phyloP scores from a whole-genome alignment of 1,284 basidiomycete species.

The Trametes pubescens region DNA sequence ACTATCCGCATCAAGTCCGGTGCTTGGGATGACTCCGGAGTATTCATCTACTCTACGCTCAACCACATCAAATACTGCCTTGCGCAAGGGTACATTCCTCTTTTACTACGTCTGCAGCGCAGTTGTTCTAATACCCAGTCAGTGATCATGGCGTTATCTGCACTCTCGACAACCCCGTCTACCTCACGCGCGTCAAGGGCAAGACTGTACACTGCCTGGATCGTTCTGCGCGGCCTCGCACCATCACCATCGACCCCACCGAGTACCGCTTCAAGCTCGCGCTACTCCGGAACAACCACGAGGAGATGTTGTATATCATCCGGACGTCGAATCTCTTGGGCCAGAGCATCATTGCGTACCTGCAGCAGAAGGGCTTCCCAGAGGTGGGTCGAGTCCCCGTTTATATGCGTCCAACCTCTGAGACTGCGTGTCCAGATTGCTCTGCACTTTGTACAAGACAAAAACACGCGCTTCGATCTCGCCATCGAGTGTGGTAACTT shows the following conservation, averaged over 20 bases:
- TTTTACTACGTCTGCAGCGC: no score
- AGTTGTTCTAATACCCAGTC: background rate
- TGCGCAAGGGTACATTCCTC: constrained; percentile 79
- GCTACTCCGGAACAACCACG: constrained; percentile 93
- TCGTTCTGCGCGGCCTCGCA: constrained; percentile 92
- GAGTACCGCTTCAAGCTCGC: constrained; percentile 99
- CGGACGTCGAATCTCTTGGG: constrained; percentile 95
- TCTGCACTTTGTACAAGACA: constrained; percentile 98
- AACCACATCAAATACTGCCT: constrained; percentile 99
- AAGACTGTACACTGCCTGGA: constrained; percentile 96
- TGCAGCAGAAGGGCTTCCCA: constrained; percentile 99
- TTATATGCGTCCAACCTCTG: background rate
- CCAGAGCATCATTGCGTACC: constrained; percentile 97
- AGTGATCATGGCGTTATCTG: constrained; percentile 99
- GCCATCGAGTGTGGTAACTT: constrained; percentile 99
- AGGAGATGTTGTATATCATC: constrained; percentile 98
- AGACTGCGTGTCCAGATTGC: constrained; percentile 76
- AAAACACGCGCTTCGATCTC: constrained; percentile 96
- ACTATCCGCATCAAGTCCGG: constrained; percentile 99
- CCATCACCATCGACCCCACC: constrained; percentile 97
- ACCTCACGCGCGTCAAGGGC: constrained; percentile 96
- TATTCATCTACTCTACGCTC: constrained; percentile 97
- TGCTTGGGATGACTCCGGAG: constrained; percentile 97
- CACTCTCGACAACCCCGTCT: constrained; percentile 98
- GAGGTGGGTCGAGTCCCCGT: constrained; percentile 63